Conservation (phyloP, 805 yeast species). For the Suhomyces xylopsoci region DNA sequence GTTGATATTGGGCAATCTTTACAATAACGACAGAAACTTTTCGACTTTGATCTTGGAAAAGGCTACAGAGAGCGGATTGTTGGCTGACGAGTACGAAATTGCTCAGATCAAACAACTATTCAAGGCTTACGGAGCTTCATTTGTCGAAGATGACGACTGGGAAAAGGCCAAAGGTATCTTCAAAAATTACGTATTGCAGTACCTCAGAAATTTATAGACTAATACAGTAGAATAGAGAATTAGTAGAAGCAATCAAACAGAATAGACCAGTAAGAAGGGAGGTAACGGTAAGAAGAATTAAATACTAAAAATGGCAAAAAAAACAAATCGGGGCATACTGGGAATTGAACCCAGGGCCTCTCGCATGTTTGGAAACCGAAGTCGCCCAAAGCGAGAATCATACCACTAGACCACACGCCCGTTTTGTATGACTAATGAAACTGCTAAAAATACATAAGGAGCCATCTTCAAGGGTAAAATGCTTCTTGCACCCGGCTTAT, state of each 20-base stretch:
- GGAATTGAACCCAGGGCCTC: slow-evolving; percentile 37
- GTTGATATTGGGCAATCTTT: slow-evolving; percentile 41
- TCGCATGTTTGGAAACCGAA: slow-evolving; percentile 19
- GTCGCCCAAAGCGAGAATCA: slow-evolving; percentile 23
- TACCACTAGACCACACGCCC: slow-evolving; percentile 25
- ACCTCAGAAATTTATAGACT: slow-evolving; percentile 2
- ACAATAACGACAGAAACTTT: slow-evolving; percentile 50
- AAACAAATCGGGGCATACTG: slow-evolving; percentile 27
- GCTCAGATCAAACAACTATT: slow-evolving; percentile 41
- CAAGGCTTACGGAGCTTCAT: slow-evolving; percentile 51
- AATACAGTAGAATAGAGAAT: neutral
- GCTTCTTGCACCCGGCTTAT: neutral
- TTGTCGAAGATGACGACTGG: slow-evolving; percentile 38
- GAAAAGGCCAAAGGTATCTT: slow-evolving; percentile 27
- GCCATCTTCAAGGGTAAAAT: neutral
- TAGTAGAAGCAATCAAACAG: no score
- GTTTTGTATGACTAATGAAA: neutral
- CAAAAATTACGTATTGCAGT: slow-evolving; percentile 21
- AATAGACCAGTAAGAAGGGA: no score
- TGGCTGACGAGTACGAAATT: slow-evolving; percentile 40
- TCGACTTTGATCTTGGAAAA: slow-evolving; percentile 51
- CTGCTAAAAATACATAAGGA: neutral
- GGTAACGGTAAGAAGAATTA: no score
- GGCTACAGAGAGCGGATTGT: slow-evolving; percentile 33
- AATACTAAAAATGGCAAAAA: no score